Evolutionary conservation across 495 filamentous ascomycete genomes (phyloP).

Genomic region (Poronia punctata): DNA sequence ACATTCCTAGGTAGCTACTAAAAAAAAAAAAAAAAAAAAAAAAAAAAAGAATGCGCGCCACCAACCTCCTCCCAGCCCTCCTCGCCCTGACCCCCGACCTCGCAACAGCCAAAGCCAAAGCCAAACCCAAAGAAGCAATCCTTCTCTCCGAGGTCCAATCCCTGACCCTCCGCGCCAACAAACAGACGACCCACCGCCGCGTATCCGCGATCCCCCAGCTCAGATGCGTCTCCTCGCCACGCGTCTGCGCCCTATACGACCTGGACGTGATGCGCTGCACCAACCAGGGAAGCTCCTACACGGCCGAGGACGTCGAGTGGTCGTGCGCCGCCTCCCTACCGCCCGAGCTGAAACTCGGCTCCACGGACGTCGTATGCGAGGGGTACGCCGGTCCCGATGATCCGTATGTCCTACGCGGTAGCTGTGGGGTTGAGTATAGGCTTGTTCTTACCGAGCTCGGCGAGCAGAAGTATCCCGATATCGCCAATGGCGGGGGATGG

Average conservation of each 20-base stretch:
- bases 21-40: no score
- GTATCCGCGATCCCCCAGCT: conserved; percentile 73
- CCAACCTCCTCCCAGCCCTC: conserved; percentile 26
- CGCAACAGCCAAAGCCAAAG: conserved; percentile 15
- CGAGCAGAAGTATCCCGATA: conserved; percentile 57
- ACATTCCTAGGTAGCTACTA: no score
- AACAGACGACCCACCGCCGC: conserved; percentile 64
- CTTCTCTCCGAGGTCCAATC: conserved; percentile 70
- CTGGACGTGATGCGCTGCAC: conserved; percentile 81
- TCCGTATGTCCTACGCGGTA: conserved; percentile 76
- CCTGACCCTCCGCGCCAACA: conserved; percentile 63
- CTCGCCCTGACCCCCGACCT: conserved; percentile 23
- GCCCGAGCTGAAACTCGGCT: conserved; percentile 76
- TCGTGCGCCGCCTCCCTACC: conserved; percentile 77
- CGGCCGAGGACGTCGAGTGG: conserved; percentile 74
- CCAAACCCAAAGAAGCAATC: conserved; percentile 46
- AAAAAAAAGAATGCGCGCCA: conserved; percentile 1
- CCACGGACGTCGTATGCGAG: conserved; percentile 89
- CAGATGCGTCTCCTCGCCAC: conserved; percentile 66
- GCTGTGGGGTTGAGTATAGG: conserved; percentile 89
- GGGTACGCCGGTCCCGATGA: conserved; percentile 74
- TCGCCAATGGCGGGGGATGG: conserved; percentile 26
- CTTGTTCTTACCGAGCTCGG: conserved; percentile 76
- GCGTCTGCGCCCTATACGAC: conserved; percentile 54
- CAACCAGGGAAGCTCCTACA: conserved; percentile 69